Base-by-base conservation (phyloP, 2,329 filamentous ascomycete species). In the Microsporum ferrugineum region DNA sequence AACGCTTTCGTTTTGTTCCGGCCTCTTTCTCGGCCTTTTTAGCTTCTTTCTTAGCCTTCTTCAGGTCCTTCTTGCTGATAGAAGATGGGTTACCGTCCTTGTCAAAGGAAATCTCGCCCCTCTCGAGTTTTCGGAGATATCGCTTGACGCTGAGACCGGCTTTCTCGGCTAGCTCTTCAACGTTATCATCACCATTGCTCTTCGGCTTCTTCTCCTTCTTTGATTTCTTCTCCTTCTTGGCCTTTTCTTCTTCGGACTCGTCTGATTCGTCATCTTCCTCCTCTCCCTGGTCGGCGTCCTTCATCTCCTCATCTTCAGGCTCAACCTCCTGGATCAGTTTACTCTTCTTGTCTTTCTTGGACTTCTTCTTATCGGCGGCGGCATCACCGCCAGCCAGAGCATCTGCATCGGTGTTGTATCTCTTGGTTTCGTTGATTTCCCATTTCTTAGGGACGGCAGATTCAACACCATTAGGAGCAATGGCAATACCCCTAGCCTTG, bases 381-480 rank as follows among this genome's bases (percentile, higher is more conserved):
- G 83, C 80, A 67, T 87, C 86, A 68, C 89, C 83, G 56, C 83
- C 84, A 63, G 80, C 80, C 58, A 96, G 78, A 65, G 91, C 92
- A 75, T 99, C 94, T 60, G 90, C 94, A 71, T 97, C 91, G 57
- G 84, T 82, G 75, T 97, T 97, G 82, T 99, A 99, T 76, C 92
- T 94, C 72, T 89, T 84, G 8, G 88, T 88, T 75, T 96, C 90
- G 78, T 95, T 95, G 70, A 99, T 81, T 65, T 91, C 88, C 82
- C 89, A 95, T 77, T 95, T 95, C 68, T 86, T 84, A 61, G 86
- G 83, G 67, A 82, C 78, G 47, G 78, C 76, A 43, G 77, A 77
- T 39, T 81, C 73, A 66, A 86, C 82, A 63, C 88, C 88, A 68
- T 88, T 87, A 60, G 89, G 89, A 33, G 82, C 88, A 66, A 92